These are phyloP conservation scores for Mortierella sp. DNA, from an alignment of 371 early-diverging fungal species.

Conservation along the genomic window DNA sequence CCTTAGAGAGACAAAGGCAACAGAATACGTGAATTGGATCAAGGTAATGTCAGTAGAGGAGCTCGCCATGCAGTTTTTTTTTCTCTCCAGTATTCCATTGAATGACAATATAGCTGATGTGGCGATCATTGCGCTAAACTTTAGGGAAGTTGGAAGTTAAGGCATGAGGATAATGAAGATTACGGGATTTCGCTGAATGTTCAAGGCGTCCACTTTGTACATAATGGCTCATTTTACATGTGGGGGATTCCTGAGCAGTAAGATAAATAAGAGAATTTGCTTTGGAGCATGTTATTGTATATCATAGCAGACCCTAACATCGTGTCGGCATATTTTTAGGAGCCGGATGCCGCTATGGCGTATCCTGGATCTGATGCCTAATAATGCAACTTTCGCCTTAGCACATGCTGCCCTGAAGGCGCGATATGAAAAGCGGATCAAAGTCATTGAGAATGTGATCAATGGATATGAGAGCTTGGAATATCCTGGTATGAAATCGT, in stretches of 20 bases:
- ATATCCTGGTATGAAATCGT: conserved; percentile 12
- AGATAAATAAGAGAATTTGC: not conserved
- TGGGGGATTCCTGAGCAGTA: conserved; percentile 70
- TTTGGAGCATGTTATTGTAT: not conserved
- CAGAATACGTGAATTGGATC: conserved; percentile 65
- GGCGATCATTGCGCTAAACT: not conserved
- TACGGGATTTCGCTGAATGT: conserved; percentile 66
- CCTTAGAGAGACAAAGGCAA: conserved; percentile 61
- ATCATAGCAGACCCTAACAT: not conserved
- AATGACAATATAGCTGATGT: not conserved
- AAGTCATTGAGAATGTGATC: conserved; percentile 37
- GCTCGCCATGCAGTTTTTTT: not conserved
- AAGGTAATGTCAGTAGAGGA: conserved; percentile 55
- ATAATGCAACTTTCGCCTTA: conserved; percentile 58
- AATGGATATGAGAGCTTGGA: conserved; percentile 29
- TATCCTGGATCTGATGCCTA: conserved; percentile 71
- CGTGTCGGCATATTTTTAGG: conserved; percentile 17
- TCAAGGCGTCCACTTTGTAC: conserved; percentile 69
- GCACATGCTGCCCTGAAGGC: conserved; percentile 41
- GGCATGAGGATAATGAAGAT: conserved; percentile 66
- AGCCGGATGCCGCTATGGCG: conserved; percentile 58
- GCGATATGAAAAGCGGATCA: conserved; percentile 39
- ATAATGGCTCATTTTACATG: conserved; percentile 69
- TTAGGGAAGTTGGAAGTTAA: conserved; percentile 67
- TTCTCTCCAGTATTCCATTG: not conserved